Evolutionary conservation across 2,329 filamentous ascomycete species (phyloP), one percentile per base, ranked within the genome.

Genomic region (Boeremia lycopersici): DNA sequence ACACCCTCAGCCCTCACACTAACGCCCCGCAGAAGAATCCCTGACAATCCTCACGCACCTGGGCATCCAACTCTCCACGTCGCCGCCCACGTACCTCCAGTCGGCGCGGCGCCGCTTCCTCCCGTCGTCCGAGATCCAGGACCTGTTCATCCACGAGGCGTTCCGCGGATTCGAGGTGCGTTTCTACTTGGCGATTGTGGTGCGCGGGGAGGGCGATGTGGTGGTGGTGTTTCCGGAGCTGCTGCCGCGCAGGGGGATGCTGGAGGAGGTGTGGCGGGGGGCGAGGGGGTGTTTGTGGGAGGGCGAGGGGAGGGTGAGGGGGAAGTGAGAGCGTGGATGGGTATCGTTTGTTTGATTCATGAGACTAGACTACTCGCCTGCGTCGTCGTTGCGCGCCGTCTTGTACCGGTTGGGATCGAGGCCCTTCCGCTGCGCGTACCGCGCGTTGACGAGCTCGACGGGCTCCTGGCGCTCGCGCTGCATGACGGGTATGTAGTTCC

Each of bases 151-250:
- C 45, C 92, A 97, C 73, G 95, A 99, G 79, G 95, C 93, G 3
- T 98, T 98, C 76, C 86, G 86, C 53, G 93, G 93, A 0, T 96
- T 97, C 69, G 91, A 93, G 76, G 92, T 98, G 31, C 81, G 88
- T 35, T 96, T 93, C 70, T 97, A 96, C 70, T 79, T 99, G 8
- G 86, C 91, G 4, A 90, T 98, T 28, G 89, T 98, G 48, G 91
- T 98, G 15, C 89, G 96, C 64, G 92, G 88, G 2, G 93, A 98
- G 76, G 84, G 88, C 48, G 88, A 95, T 62, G 84, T 96, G 4
- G 90, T 98, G 0, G 93, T 99, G n/a, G 92, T 98, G 3, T 99
- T 99, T 73, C 93, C 93, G 79, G 82, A 83, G 52, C 76, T 96
- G 61, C 72, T 97, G 58, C 95, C 95, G 0, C 78, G 86, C 53